A percentile compares a stretch with the other conserved stretches of the same genome.
phyloP scores from a whole-genome alignment of 176 grass and related monocot genomes.

The Musa schizocarpa region DNA sequence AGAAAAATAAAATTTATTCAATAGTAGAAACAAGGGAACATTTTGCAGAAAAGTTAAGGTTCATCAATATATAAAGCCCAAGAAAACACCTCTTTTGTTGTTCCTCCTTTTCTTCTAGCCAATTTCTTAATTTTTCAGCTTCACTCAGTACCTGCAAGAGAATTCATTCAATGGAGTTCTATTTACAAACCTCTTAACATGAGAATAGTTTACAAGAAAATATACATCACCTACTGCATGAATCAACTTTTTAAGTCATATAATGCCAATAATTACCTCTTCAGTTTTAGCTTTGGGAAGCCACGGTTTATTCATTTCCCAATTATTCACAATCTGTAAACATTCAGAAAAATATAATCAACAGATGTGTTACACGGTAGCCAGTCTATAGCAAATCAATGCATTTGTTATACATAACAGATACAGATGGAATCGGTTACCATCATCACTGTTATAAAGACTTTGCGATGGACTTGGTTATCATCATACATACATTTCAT shows the following conservation, averaged over 20 bases:
- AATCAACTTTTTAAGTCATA: background rate
- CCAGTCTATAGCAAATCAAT: too few relatives aligned
- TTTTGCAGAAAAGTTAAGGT: background rate
- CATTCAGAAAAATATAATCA: background rate
- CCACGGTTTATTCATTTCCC: conserved; percentile 86
- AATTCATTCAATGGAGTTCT: background rate
- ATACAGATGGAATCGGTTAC: too few relatives aligned
- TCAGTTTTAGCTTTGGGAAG: conserved; percentile 76
- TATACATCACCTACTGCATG: background rate
- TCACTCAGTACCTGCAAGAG: conserved; percentile 55
- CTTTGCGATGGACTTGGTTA: too few relatives aligned
- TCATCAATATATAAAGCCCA: background rate
- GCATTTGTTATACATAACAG: too few relatives aligned
- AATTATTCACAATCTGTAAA: conserved; percentile 77
- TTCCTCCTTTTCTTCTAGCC: conserved; percentile 80
- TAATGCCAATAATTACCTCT: conserved; percentile 43
- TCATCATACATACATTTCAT: too few relatives aligned
- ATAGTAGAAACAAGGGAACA: background rate
- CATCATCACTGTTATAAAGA: too few relatives aligned
- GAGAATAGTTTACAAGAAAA: too few relatives aligned
- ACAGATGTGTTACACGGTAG: background rate
- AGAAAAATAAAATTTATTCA: background rate
- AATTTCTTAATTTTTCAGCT: conserved; percentile 62
- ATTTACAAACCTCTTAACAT: too few relatives aligned
- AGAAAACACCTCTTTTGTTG: conserved; percentile 73